Percentiles rank a stretch among this genome's conserved stretches.
phyloP scores from a whole-genome alignment of 2,329 filamentous ascomycete species.

The Hirsutella thompsonii region DNA sequence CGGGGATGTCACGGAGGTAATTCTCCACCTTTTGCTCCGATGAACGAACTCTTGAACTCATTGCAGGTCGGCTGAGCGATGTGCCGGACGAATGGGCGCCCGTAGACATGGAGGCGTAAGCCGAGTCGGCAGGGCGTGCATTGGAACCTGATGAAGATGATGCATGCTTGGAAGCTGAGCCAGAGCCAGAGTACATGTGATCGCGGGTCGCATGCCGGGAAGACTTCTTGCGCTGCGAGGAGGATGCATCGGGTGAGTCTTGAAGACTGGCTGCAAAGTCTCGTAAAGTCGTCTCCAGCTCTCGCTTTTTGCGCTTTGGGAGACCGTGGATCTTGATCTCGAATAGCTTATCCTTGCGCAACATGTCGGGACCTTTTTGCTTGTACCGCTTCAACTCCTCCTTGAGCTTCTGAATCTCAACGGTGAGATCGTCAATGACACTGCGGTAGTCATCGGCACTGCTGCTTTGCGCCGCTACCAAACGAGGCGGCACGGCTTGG shows the following conservation, averaged over 20 bases:
- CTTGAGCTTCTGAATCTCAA: constrained; percentile 71
- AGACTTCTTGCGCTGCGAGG: constrained; percentile 25
- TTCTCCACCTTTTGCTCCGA: constrained; percentile 51
- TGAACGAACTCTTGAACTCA: constrained; percentile 23
- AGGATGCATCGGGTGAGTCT: constrained; percentile 28
- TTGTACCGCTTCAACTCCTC: constrained; percentile 61
- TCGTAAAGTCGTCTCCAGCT: constrained; percentile 60
- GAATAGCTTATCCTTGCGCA: constrained; percentile 67
- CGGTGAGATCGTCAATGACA: constrained; percentile 77
- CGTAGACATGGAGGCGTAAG: constrained; percentile 55
- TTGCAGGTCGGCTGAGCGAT: constrained; percentile 22
- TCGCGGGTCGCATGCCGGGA: constrained; percentile 25
- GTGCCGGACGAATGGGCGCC: constrained; percentile 31
- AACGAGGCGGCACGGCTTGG: constrained; percentile 14
- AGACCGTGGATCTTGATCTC: constrained; percentile 71
- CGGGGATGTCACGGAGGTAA: constrained; percentile 61
- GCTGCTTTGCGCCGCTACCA: constrained; percentile 33
- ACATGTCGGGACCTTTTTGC: constrained; percentile 48
- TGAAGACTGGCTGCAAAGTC: constrained; percentile 56
- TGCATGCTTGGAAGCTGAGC: constrained; percentile 35
- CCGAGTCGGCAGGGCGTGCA: constrained; percentile 43
- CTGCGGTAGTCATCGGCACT: constrained; percentile 65
- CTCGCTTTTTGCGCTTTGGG: constrained; percentile 58
- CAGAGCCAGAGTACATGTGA: constrained; percentile 25
- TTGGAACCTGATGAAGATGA: constrained; percentile 41